These are phyloP conservation scores for Kodamaea plutei DNA, from an alignment of 1,139 yeast species.

Conservation along the genomic window DNA sequence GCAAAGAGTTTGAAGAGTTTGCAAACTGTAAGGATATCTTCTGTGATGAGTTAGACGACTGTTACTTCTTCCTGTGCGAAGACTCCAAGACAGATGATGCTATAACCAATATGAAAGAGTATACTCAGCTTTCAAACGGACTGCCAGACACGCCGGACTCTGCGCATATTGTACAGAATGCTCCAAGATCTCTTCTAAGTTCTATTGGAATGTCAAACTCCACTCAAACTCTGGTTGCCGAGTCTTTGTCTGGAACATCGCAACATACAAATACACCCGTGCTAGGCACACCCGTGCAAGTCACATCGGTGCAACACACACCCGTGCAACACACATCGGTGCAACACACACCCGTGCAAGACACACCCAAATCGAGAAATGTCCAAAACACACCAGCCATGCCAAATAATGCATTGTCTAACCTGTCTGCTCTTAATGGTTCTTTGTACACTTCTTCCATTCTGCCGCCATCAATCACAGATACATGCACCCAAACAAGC, in stretches of 20 bases:
- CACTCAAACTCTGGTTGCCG: no score
- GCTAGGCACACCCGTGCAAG: no score
- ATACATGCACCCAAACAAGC: no score
- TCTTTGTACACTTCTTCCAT: no score
- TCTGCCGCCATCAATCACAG: no score
- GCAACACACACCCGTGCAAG: no score
- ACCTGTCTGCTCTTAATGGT: not conserved
- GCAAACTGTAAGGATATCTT: constrained; percentile 39
- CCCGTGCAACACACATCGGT: no score
- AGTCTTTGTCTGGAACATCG: no score
- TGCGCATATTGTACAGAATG: not conserved
- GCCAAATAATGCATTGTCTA: not conserved
- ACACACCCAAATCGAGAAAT: constrained; percentile 18
- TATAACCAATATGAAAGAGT: not conserved
- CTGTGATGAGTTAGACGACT: constrained; percentile 45
- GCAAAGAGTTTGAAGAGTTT: constrained; percentile 30
- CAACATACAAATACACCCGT: no score
- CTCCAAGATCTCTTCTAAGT: no score
- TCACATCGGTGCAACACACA: no score
- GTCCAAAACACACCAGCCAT: not conserved
- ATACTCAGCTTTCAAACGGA: not conserved
- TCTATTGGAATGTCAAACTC: no score
- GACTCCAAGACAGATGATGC: constrained; percentile 13
- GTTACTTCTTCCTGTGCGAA: constrained; percentile 37
- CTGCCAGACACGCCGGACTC: not conserved